Conservation (phyloP, 805 yeast genomes). For the Metschnikowia noctiluminum region DNA sequence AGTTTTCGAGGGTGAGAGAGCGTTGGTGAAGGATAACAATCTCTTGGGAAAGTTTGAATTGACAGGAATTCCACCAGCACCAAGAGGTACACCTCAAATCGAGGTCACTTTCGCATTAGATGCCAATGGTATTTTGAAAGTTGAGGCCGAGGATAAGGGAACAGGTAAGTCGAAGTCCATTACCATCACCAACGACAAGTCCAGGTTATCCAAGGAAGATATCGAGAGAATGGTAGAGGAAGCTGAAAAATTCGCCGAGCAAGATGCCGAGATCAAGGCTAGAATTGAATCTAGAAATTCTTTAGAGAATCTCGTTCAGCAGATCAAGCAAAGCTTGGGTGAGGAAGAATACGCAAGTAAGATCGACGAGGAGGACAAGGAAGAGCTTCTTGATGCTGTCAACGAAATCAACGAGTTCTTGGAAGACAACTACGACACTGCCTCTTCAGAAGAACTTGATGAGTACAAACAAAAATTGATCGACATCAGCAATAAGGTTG, state of each 20-base stretch:
- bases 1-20: slow-evolving; percentile 23
- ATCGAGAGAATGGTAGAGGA: slow-evolving; percentile 22
- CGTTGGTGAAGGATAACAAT: slow-evolving; percentile 23
- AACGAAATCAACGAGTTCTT: slow-evolving; percentile 85
- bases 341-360: slow-evolving; percentile 38
- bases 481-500: slow-evolving; percentile 85
- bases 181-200: slow-evolving; percentile 20
- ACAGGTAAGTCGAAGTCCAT: slow-evolving; percentile 21
- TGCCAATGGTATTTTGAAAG: slow-evolving; percentile 22
- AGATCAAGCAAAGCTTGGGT: slow-evolving; percentile 14
- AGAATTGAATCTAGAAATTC: slow-evolving; percentile 21
- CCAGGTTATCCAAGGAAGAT: slow-evolving; percentile 21
- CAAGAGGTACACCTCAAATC: slow-evolving; percentile 23
- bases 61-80: slow-evolving; percentile 24
- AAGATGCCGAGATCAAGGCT: slow-evolving; percentile 20
- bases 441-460: slow-evolving; percentile 88
- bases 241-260: slow-evolving; percentile 21
- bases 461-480: slow-evolving; percentile 84
- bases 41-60: slow-evolving; percentile 22
- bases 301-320: slow-evolving; percentile 19
- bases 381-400: slow-evolving; percentile 80
- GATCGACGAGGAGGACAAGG: slow-evolving; percentile 87
- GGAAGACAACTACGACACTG: slow-evolving; percentile 71
- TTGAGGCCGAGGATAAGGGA: slow-evolving; percentile 21
- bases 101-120: slow-evolving; percentile 22